Evolutionary conservation across 2,329 filamentous ascomycete genomes (phyloP).

Genomic region (Aureobasidium sp.): DNA sequence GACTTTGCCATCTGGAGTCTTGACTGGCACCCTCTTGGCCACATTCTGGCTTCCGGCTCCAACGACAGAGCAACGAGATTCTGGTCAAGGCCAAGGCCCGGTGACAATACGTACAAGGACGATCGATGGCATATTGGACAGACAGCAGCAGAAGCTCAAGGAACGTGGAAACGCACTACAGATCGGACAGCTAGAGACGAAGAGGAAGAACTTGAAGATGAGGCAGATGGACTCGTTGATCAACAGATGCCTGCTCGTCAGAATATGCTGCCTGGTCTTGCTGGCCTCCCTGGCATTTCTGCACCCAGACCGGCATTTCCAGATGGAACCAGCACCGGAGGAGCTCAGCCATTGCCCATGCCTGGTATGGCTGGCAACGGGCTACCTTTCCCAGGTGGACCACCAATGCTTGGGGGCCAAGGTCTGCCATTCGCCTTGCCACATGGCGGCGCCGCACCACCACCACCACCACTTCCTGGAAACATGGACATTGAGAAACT

Average conservation of each 20-base stretch:
- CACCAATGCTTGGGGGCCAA: conserved; percentile 17
- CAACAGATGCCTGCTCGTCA: conserved; percentile 67
- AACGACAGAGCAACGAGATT: conserved; percentile 96
- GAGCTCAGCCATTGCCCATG: conserved; percentile 27
- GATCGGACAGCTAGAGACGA: conserved; percentile 85
- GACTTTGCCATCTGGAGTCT: conserved; percentile 96
- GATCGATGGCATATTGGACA: conserved; percentile 96
- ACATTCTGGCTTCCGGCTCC: conserved; percentile 89
- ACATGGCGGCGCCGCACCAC: conserved; percentile 15
- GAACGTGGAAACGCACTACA: conserved; percentile 90
- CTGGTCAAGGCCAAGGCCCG: conserved; percentile 86
- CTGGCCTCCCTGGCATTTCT: conserved; percentile 46
- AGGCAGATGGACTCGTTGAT: conserved; percentile 85
- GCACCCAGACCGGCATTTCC: conserved; percentile 27
- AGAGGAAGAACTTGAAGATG: conserved; percentile 89
- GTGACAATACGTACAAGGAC: conserved; percentile 75
- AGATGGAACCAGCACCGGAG: conserved; percentile 40
- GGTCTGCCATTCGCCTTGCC: conserved; percentile 22
- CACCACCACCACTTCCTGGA: conserved; percentile 20
- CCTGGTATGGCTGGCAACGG: not conserved
- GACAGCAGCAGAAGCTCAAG: conserved; percentile 83
- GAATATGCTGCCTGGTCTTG: conserved; percentile 58
- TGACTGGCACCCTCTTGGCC: conserved; percentile 94
- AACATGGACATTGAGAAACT: conserved; percentile 30
- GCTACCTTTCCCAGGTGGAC: conserved; percentile 25